A percentile compares a stretch with the other conserved stretches of the same genome.
phyloP scores from a whole-genome alignment of 345 rosid species.

The Balakata baccata region DNA sequence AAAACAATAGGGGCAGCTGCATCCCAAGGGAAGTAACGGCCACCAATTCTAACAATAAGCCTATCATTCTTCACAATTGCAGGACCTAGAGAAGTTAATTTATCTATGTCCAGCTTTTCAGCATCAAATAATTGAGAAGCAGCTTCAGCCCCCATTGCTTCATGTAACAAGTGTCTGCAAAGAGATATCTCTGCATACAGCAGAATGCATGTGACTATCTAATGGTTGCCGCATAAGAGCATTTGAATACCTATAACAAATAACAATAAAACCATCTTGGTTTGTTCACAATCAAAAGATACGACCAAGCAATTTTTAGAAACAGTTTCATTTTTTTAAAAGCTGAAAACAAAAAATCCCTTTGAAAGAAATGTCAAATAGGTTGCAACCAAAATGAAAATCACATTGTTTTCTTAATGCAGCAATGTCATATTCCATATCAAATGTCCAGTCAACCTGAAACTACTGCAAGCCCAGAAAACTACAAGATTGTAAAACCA shows the following conservation, averaged over 20 bases:
- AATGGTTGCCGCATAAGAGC: slow-evolving; percentile 3
- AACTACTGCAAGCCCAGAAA: slow-evolving; percentile 2
- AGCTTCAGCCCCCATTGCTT: slow-evolving; percentile 64
- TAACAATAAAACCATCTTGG: slow-evolving; percentile 13
- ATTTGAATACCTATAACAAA: slow-evolving; percentile 2
- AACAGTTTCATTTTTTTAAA: too few relatives aligned
- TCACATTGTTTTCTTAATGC: background rate
- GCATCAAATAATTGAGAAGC: slow-evolving; percentile 60
- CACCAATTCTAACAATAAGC: slow-evolving; percentile 48
- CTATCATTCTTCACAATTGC: slow-evolving; percentile 48
- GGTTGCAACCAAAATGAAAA: background rate
- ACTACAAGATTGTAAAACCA: background rate
- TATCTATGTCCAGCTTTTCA: slow-evolving; percentile 47
- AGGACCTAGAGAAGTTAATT: slow-evolving; percentile 49
- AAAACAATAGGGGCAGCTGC: slow-evolving; percentile 54
- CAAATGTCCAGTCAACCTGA: background rate
- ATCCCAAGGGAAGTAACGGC: slow-evolving; percentile 59
- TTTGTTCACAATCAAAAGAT: background rate
- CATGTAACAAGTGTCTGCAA: slow-evolving; percentile 55
- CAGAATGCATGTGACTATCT: slow-evolving; percentile 21
- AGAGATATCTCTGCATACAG: slow-evolving; percentile 61
- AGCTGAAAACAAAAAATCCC: too few relatives aligned
- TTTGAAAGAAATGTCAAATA: background rate
- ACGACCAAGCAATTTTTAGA: too few relatives aligned
- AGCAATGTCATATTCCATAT: background rate